Percentiles rank a stretch among this genome's conserved stretches.
Evolutionary conservation across 2,329 filamentous ascomycete genomes (phyloP).

Genomic region (Pezicula rhizophila): DNA sequence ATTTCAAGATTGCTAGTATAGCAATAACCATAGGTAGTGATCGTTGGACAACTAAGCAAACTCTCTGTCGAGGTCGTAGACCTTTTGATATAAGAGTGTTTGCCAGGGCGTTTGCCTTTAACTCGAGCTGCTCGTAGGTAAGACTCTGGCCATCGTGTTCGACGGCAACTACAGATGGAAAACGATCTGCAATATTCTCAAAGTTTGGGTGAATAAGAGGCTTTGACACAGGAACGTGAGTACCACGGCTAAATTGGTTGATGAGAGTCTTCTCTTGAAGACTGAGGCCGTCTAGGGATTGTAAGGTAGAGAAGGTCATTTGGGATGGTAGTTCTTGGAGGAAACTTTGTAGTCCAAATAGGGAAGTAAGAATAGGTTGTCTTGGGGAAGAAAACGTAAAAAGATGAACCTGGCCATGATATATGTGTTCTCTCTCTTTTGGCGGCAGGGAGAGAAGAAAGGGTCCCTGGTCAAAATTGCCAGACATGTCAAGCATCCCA

Average conservation of each 20-base stretch:
- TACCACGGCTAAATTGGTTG: constrained; percentile 24
- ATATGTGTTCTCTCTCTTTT: too few species aligned
- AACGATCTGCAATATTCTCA: constrained; percentile 26
- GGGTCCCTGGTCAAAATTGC: too few species aligned
- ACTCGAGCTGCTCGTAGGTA: constrained; percentile 40
- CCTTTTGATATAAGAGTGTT: constrained; percentile 33
- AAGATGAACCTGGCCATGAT: too few species aligned
- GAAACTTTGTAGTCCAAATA: background rate
- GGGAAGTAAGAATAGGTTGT: too few species aligned
- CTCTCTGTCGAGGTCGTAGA: constrained; percentile 37
- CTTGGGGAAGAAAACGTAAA: too few species aligned
- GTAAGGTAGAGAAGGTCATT: constrained; percentile 6
- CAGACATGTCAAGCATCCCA: too few species aligned
- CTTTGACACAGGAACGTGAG: constrained; percentile 27
- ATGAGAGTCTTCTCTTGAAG: constrained; percentile 19
- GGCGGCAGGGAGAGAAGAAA: too few species aligned
- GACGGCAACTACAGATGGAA: constrained; percentile 34
- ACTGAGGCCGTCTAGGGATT: constrained; percentile 20
- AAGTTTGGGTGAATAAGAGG: constrained; percentile 26
- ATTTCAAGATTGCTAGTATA: constrained; percentile 49
- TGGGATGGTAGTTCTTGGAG: background rate
- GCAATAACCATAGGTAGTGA: constrained; percentile 51
- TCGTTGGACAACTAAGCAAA: constrained; percentile 50
- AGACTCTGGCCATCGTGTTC: constrained; percentile 31
- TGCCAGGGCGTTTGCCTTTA: constrained; percentile 36